Evolutionary conservation across 1,284 basidiomycete species (phyloP).

Genomic region (Athelia sp.): DNA sequence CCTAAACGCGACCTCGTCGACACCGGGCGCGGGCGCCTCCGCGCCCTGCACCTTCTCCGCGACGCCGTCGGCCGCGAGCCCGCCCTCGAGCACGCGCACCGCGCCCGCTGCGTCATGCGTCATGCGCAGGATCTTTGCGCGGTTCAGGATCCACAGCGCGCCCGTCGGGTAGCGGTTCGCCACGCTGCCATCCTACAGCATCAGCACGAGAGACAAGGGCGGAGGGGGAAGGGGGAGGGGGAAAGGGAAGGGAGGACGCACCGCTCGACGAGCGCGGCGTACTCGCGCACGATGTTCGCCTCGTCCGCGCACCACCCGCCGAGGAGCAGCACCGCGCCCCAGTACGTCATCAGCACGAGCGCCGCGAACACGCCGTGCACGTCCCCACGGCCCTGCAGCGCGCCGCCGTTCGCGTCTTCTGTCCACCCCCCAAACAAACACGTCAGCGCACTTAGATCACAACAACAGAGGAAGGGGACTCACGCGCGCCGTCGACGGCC

Average conservation of each 20-base stretch:
- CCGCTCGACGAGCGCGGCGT: constrained; percentile 58
- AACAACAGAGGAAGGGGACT: too few relatives aligned
- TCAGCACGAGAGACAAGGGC: not conserved
- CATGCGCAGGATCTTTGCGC: constrained; percentile 73
- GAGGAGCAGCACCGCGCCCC: constrained; percentile 64
- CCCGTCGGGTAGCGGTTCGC: constrained; percentile 60
- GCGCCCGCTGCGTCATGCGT: constrained; percentile 56
- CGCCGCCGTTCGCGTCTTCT: too few relatives aligned
- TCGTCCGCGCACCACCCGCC: constrained; percentile 74
- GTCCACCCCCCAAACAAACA: too few relatives aligned
- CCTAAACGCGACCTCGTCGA: constrained; percentile 35
- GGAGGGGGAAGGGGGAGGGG: constrained; percentile 1
- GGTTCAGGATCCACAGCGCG: constrained; percentile 71
- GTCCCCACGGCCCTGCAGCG: constrained; percentile 34
- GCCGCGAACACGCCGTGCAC: constrained; percentile 73
- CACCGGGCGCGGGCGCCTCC: constrained; percentile 40
- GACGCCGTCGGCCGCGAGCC: constrained; percentile 39
- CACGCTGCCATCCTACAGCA: constrained; percentile 27
- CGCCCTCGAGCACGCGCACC: constrained; percentile 56
- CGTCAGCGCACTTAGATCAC: too few relatives aligned
- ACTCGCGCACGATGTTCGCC: constrained; percentile 55
- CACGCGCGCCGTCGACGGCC: too few relatives aligned
- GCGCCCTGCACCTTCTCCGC: too few relatives aligned
- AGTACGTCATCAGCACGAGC: constrained; percentile 76
- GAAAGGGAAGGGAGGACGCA: constrained; percentile 20